These are phyloP conservation scores for Chloris gayana DNA, from an alignment of 176 grass and related monocot genomes.

Conservation along the genomic window DNA sequence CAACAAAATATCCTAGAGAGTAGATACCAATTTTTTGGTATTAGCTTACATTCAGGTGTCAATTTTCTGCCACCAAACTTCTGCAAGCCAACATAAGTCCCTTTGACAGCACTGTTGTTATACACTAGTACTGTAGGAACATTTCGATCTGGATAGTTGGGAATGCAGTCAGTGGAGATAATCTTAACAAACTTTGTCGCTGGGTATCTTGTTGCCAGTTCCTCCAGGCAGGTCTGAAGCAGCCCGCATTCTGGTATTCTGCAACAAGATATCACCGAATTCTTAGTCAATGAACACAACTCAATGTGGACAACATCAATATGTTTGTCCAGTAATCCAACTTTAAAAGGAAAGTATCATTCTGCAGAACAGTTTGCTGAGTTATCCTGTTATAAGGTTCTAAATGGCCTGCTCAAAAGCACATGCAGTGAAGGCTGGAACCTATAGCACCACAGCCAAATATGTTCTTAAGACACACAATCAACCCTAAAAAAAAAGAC, in stretches of 20 bases:
- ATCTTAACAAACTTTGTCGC: slow-evolving; percentile 96
- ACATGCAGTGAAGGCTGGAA: not conserved
- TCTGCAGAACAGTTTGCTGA: not conserved
- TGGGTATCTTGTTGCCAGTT: slow-evolving; percentile 79
- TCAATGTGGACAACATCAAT: not conserved
- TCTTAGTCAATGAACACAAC: slow-evolving; percentile 10
- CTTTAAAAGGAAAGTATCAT: not conserved
- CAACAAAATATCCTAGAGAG: not conserved
- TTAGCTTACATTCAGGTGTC: slow-evolving; percentile 90
- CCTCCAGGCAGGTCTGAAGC: slow-evolving; percentile 82
- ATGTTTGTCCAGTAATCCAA: not conserved
- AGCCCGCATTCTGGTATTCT: slow-evolving; percentile 88
- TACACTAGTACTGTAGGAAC: slow-evolving; percentile 98
- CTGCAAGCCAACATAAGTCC: slow-evolving; percentile 76
- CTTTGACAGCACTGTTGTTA: slow-evolving; percentile 95
- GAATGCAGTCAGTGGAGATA: slow-evolving; percentile 93
- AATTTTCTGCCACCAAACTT: slow-evolving; percentile 82
- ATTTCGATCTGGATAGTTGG: slow-evolving; percentile 89
- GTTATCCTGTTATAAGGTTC: slow-evolving; percentile 6
- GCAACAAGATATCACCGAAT: slow-evolving; percentile 36
- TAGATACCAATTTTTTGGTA: slow-evolving; percentile 11
- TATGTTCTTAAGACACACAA: not conserved
- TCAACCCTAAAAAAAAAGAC: no score
- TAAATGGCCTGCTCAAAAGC: not conserved
- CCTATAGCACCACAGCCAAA: not conserved